Evolutionary conservation across 768 basidiomycete species (phyloP), one percentile per base, ranked within the genome.

Genomic region (Xerocomus brunneocitrinus): DNA sequence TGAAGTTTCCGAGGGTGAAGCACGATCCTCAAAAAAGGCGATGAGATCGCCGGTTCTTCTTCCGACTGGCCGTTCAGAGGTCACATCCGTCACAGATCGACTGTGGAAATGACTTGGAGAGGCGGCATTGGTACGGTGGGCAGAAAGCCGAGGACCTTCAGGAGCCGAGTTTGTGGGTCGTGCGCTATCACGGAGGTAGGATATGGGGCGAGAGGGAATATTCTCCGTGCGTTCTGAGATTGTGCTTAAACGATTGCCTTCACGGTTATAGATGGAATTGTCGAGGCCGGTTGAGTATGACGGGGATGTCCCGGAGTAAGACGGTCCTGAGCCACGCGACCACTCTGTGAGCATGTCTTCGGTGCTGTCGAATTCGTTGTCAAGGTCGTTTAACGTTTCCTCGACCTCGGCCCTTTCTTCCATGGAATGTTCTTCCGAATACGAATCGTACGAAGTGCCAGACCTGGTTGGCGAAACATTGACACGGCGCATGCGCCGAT

Each of bases 211-310:
- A 0, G 86, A 79, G 0, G 71, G 69, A 2, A 75, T 72, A 31
- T 86, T 82, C 69, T 92, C 90, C 1, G 87, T 89, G 43, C 77
- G 79, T 65, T 92, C 90, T 3, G 88, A 81, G 54, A 92, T 92
- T 3, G 80, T 85, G 63, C 89, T 91, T 19, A 91, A 74, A 32
- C 76, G 66, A 25, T 74, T 70, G 9, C 81, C 79, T 42, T 74
- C 74, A 13, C 76, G 71, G 43, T 74, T 71, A 24, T 70, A 58
- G 43, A 72, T 62, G 35, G 66, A 60, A 47, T 69, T 69, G 58
- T 71, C 69, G 50, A 79, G 59, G 44, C 74, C 67, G 58, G 71
- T 54, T 38, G 74, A 47, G 52, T 67, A 61, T n/a, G 73, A 59
- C 12, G 68, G 62, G 13, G 66, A 62, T 28, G 69, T 63, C 3